Evolutionary conservation across 441 rosid species (phyloP).

Genomic region (Viola pubescens): DNA sequence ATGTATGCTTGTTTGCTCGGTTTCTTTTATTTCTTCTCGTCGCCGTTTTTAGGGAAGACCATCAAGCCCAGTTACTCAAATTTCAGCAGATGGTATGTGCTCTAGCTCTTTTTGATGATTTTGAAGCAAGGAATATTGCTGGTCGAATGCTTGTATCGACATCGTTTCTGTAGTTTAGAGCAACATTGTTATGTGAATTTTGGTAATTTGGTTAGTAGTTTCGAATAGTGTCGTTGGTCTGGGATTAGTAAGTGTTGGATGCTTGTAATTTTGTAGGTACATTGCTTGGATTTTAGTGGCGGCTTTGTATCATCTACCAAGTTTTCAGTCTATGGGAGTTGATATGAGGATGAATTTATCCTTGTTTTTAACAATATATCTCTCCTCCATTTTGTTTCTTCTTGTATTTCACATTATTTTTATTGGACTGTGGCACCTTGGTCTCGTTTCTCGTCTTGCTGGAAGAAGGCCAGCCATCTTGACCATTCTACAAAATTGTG

Average conservation of each 20-base stretch:
- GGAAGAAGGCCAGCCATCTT: slow-evolving; percentile 85
- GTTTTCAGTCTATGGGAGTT: slow-evolving; percentile 98
- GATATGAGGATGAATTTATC: slow-evolving; percentile 99
- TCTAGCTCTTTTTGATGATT: slow-evolving; percentile 5
- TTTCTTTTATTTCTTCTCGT: slow-evolving; percentile 96
- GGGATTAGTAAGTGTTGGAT: background rate
- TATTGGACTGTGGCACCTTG: slow-evolving; percentile 83
- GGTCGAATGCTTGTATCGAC: background rate
- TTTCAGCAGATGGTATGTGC: slow-evolving; percentile 86
- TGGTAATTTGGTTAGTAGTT: background rate
- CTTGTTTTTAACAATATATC: slow-evolving; percentile 74
- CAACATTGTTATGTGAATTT: no score
- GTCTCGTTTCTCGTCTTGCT: slow-evolving; percentile 96
- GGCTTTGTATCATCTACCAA: slow-evolving; percentile 96
- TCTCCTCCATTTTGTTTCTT: slow-evolving; percentile 86
- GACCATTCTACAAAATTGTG: slow-evolving; percentile 91
- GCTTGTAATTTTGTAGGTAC: slow-evolving; percentile 50
- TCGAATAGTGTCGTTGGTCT: background rate
- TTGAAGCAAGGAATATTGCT: background rate
- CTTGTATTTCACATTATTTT: slow-evolving; percentile 88
- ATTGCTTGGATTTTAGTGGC: slow-evolving; percentile 98
- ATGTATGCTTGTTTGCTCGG: slow-evolving; percentile 97
- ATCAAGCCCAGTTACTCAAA: slow-evolving; percentile 89
- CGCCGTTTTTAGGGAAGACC: slow-evolving; percentile 91
- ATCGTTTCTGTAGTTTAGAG: background rate